Conservation (phyloP, 2,329 filamentous ascomycete species). For the Colletotrichum sp. region DNA sequence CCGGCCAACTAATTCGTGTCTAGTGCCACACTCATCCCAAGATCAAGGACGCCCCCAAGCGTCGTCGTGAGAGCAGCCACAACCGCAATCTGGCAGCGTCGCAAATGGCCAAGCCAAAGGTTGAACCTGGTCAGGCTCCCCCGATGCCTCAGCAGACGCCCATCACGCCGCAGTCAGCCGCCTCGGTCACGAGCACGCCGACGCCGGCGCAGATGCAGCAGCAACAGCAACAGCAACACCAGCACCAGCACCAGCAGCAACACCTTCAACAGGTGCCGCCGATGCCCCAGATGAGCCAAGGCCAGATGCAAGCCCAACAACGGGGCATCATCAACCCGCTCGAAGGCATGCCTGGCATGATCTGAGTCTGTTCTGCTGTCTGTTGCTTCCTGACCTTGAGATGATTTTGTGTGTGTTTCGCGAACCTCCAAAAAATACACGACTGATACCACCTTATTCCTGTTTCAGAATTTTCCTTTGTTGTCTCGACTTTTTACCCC, state of each 20-base stretch:
- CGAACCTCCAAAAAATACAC: neutral
- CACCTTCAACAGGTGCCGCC: conserved; percentile 26
- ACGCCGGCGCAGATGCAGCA: conserved; percentile 34
- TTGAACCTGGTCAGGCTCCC: conserved; percentile 43
- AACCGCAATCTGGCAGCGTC: conserved; percentile 45
- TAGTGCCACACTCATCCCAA: conserved; percentile 76
- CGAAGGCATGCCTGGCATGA: conserved; percentile 23
- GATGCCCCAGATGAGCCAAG: conserved; percentile 23
- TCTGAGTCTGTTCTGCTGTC: neutral
- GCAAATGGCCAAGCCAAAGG: conserved; percentile 52
- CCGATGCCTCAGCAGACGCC: conserved; percentile 24
- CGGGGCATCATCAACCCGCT: conserved; percentile 14
- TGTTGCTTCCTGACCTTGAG: neutral
- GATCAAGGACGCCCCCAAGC: conserved; percentile 73
- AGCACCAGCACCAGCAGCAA: conserved; percentile 27
- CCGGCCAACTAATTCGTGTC: conserved; percentile 23
- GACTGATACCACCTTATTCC: conserved; percentile 16
- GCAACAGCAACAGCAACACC: conserved; percentile 27
- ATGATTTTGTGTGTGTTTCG: neutral
- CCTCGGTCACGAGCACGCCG: conserved; percentile 43
- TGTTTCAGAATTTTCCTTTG: conserved; percentile 13
- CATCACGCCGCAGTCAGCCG: conserved; percentile 47
- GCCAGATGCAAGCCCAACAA: neutral
- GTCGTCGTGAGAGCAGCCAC: conserved; percentile 67
- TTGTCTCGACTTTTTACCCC: neutral